These are phyloP conservation scores for Caryopteris hybrid DNA, from an alignment of 305 asterid species.

Conservation along the genomic window DNA sequence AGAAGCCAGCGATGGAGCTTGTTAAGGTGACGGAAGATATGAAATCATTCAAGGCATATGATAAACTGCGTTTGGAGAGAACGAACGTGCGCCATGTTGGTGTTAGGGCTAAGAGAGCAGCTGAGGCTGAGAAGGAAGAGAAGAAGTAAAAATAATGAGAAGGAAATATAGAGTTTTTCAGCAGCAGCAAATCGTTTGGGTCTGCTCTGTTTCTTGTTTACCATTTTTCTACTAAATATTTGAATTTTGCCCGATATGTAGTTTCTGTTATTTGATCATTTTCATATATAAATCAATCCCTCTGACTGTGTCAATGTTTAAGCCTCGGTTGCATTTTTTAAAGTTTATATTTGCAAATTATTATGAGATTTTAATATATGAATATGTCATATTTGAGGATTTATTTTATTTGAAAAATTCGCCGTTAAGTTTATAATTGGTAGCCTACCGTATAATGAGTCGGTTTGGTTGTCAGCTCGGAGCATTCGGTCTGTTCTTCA, in stretches of 20 bases:
- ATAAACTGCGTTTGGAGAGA: slow-evolving; percentile 68
- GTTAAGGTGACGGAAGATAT: slow-evolving; percentile 66
- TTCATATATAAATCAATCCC: no score
- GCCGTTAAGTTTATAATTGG: no score
- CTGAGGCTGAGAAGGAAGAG: slow-evolving; percentile 85
- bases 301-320: no score
- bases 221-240: neutral
- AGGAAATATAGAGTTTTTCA: neutral
- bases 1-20: slow-evolving; percentile 66
- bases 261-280: no score
- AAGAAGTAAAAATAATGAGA: slow-evolving; percentile 45
- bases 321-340: no score
- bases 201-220: neutral
- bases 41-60: slow-evolving; percentile 68
- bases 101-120: slow-evolving; percentile 69
- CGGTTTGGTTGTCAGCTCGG: no score
- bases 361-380: no score
- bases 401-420: no score
- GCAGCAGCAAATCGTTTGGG: neutral
- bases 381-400: no score
- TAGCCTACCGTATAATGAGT: no score
- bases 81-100: slow-evolving; percentile 63
- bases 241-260: slow-evolving; percentile 21
- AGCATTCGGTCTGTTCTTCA: no score
- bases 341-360: no score